Evolutionary conservation across 768 basidiomycete genomes (phyloP).

Genomic region (Mycena rebaudengoi): DNA sequence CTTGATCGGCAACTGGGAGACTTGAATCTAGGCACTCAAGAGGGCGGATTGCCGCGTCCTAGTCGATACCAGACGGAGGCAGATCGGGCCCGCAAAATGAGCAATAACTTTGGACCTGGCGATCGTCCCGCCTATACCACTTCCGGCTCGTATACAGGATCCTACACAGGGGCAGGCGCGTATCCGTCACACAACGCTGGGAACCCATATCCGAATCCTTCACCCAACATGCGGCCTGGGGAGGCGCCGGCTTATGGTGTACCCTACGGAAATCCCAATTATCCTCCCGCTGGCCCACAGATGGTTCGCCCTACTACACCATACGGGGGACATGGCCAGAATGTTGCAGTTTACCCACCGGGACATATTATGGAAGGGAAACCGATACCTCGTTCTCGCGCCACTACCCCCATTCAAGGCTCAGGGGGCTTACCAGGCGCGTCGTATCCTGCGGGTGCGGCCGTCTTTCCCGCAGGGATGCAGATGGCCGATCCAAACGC

Average conservation of each 20-base stretch:
- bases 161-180: slow-evolving; percentile 12
- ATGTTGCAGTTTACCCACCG: slow-evolving; percentile 57
- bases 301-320: slow-evolving; percentile 55
- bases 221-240: slow-evolving; percentile 59
- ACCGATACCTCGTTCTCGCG: slow-evolving; percentile 51
- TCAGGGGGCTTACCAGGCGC: slow-evolving; percentile 10
- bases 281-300: slow-evolving; percentile 43
- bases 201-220: slow-evolving; percentile 39
- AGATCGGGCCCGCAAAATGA: slow-evolving; percentile 47
- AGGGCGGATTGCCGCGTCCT: slow-evolving; percentile 47
- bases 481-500: slow-evolving; percentile 42
- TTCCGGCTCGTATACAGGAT: slow-evolving; percentile 46
- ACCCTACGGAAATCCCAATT: slow-evolving; percentile 45
- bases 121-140: slow-evolving; percentile 36
- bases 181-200: slow-evolving; percentile 29
- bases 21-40: slow-evolving; percentile 47
- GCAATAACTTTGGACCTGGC: slow-evolving; percentile 47
- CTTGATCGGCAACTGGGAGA: slow-evolving; percentile 52
- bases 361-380: slow-evolving; percentile 68
- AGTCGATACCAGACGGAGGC: slow-evolving; percentile 57
- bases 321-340: too few species aligned
- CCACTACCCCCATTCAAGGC: slow-evolving; percentile 50
- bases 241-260: slow-evolving; percentile 48
- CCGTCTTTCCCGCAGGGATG: slow-evolving; percentile 28
- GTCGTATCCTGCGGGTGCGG: slow-evolving; percentile 28